Percentiles rank a stretch among this genome's conserved stretches.
phyloP scores from a whole-genome alignment of 2,329 filamentous ascomycete species.

The Ambrosiella beaveri region DNA sequence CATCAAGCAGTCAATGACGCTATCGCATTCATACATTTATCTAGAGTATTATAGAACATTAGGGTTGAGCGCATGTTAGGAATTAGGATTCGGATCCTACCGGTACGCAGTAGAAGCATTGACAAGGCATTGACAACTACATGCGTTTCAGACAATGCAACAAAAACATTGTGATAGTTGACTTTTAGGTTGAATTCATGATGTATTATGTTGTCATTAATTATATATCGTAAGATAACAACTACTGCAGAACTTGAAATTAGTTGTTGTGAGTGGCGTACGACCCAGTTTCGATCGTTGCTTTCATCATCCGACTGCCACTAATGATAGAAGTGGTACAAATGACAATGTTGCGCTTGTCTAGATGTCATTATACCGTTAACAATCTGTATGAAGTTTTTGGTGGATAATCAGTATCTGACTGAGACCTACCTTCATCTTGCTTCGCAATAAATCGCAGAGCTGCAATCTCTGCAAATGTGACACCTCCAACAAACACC shows the following conservation, averaged over 20 bases:
- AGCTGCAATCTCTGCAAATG: conserved; percentile 89
- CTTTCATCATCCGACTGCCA: conserved; percentile 76
- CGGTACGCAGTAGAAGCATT: no score
- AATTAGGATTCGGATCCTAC: neutral
- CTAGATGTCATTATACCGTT: conserved; percentile 22
- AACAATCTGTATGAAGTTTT: neutral
- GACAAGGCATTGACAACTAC: no score
- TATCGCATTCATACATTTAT: neutral
- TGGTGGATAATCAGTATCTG: neutral
- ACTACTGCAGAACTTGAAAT: conserved; percentile 8
- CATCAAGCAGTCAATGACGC: neutral
- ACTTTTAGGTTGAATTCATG: neutral
- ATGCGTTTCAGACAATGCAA: no score
- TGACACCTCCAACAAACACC: conserved; percentile 96
- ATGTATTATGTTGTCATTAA: neutral
- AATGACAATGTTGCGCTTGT: conserved; percentile 68
- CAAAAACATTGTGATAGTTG: no score
- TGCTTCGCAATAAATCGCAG: conserved; percentile 76
- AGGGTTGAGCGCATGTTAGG: neutral
- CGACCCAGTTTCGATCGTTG: conserved; percentile 56
- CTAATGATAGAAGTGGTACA: conserved; percentile 84
- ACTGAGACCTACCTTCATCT: conserved; percentile 43
- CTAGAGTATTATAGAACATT: neutral
- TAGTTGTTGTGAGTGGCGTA: conserved; percentile 27
- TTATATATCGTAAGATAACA: neutral